A percentile compares a stretch with the other conserved stretches of the same genome.
Evolutionary conservation across 1,284 basidiomycete species (phyloP).

Genomic region (Inonotus obliquus): DNA sequence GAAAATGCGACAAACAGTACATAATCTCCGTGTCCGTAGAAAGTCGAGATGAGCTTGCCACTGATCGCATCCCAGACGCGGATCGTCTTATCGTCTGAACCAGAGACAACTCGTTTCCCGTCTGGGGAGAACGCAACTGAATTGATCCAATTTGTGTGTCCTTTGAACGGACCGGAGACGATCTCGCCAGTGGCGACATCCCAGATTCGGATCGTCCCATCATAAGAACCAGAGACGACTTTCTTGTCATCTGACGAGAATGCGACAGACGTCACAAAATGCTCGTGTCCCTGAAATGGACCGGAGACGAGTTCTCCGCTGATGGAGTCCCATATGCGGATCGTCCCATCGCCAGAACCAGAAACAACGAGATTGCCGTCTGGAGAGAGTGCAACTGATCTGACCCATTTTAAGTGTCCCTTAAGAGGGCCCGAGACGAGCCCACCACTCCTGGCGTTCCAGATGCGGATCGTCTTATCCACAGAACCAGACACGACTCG

Average conservation of each 20-base stretch:
- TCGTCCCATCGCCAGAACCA: conserved; percentile 76
- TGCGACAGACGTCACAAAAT: conserved; percentile 38
- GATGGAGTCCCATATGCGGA: conserved; percentile 66
- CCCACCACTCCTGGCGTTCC: conserved; percentile 9
- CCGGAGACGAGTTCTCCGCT: conserved; percentile 27
- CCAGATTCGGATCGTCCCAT: conserved; percentile 96
- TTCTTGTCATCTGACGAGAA: conserved; percentile 32
- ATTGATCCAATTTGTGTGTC: conserved; percentile 10
- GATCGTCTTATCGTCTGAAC: neutral
- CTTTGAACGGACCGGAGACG: neutral
- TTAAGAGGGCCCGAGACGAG: conserved; percentile 25
- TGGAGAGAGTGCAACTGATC: conserved; percentile 37
- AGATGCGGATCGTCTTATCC: neutral
- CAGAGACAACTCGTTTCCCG: conserved; percentile 1
- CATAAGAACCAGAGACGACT: conserved; percentile 31
- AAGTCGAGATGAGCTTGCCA: neutral
- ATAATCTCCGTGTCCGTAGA: conserved; percentile 7
- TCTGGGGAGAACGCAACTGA: conserved; percentile 16
- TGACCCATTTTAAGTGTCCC: conserved; percentile 39
- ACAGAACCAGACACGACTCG: conserved; percentile 3
- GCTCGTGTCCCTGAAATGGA: conserved; percentile 31
- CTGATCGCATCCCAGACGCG: conserved; percentile 1
- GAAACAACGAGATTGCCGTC: conserved; percentile 24
- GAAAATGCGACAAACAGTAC: conserved; percentile 15
- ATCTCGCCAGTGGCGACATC: conserved; percentile 53